These are phyloP conservation scores for Priceomyces fermenticarens DNA, from an alignment of 805 yeast genomes.

Conservation along the genomic window DNA sequence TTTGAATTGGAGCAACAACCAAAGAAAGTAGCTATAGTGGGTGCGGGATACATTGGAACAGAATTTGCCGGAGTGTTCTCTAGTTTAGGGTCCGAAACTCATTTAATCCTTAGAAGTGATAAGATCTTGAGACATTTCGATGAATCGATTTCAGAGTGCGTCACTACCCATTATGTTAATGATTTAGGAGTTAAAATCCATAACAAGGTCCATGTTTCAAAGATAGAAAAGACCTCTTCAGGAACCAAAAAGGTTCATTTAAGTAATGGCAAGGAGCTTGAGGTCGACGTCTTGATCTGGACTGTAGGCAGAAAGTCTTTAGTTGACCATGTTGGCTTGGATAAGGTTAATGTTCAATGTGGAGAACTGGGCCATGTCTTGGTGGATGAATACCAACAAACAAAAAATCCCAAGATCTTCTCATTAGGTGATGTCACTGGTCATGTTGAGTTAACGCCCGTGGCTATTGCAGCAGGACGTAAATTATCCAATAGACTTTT, in stretches of 20 bases:
- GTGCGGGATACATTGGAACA: conserved; percentile 97
- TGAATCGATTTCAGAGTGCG: conserved; percentile 67
- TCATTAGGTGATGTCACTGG: conserved; percentile 96
- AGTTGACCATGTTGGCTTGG: conserved; percentile 64
- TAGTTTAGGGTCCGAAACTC: conserved; percentile 82
- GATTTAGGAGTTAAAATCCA: conserved; percentile 76
- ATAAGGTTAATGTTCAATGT: conserved; percentile 66
- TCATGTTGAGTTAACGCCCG: conserved; percentile 92
- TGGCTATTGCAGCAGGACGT: conserved; percentile 98
- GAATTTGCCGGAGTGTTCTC: conserved; percentile 95
- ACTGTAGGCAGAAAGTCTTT: conserved; percentile 88
- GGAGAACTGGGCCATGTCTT: conserved; percentile 60
- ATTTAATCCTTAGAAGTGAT: conserved; percentile 86
- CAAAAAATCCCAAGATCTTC: conserved; percentile 66
- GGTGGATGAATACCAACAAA: conserved; percentile 87
- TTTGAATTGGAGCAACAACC: conserved; percentile 82
- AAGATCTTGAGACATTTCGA: conserved; percentile 89
- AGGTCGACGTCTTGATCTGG: conserved; percentile 85
- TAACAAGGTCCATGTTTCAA: conserved; percentile 51
- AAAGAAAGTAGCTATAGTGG: conserved; percentile 88
- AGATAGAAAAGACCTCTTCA: conserved; percentile 30
- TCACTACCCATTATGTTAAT: conserved; percentile 77
- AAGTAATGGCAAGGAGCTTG: conserved; percentile 35
- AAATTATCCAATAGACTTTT: conserved; percentile 87
- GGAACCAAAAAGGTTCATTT: conserved; percentile 36